Base-by-base conservation (phyloP, 108 stramenopile species). In the Conticribra weissflogii region DNA sequence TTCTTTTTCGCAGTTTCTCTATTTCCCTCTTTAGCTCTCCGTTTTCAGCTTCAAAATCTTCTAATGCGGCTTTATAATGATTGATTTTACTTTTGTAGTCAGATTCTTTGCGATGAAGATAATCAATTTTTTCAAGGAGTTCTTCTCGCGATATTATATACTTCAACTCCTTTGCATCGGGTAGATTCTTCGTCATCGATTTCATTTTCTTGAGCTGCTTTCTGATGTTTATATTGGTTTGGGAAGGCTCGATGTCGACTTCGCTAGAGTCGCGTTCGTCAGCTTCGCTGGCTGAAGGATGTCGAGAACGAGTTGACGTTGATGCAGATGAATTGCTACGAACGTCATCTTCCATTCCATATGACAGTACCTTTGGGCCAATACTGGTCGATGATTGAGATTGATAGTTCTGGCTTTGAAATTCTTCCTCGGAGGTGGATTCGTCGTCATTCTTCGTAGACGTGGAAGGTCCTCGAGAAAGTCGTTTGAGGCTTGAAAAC, bases 301-400 rank as follows among this genome's bases (percentile, higher is more conserved):
- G 51, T 15, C 66, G 49, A 28, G 52, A 14, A 19, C 51, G 60
- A 28, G 45, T 56, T 8, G 56, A 27, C 30, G 56, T 30, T 1
- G 25, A 30, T 3, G 56, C 30, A 8, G 30, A 30, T 32, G 25
- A 29, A 57, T 57, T 2, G 9, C 33, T 2, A 48, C 2, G 0
- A 58, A 18, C 3, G 29, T 36, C 8, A 0, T 25, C 8, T 25
- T 19, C 48, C 2, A 34, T 41, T 25, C 52, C 55, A 54, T 76
- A 76, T 18, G 45, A 46, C 47, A 76, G 75, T 14, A 76, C 62
- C 47, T 76, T 76, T 30, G 75, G 75, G 27, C 54, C 36, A 25
- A 63, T 63, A 29, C 41, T 36, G 21, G 17, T 29, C 5, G 50
- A n/a, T n/a, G 55, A 8, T 3, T 30, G 25, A 3, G 23, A 56